Conservation (phyloP, 495 filamentous ascomycete species). For the Neurospora discreta region DNA sequence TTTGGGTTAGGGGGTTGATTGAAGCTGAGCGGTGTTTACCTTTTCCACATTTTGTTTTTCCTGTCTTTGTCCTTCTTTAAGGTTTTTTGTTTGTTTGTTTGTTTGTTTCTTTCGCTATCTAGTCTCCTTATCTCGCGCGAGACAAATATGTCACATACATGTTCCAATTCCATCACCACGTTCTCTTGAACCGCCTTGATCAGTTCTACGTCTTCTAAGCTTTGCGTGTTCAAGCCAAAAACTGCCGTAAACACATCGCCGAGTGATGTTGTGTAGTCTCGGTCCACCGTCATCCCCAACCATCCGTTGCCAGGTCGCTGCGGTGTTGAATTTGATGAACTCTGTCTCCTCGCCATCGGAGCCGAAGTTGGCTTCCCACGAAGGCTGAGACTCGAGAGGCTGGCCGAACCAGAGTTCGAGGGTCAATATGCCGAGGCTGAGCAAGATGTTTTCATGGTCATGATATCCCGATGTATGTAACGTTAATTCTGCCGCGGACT, state of each 20-base stretch:
- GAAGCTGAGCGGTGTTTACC: too few species aligned
- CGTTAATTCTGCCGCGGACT: too few species aligned
- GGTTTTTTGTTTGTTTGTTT: too few species aligned
- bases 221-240: not conserved
- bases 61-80: too few species aligned
- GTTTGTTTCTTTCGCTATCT: too few species aligned
- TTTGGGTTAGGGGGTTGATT: too few species aligned
- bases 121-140: too few species aligned
- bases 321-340: not conserved
- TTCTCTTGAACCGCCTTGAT: not conserved
- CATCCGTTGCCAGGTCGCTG: not conserved
- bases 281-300: not conserved
- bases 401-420: not conserved
- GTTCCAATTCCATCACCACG: not conserved
- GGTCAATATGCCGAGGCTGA: not conserved
- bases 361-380: not conserved
- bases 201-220: not conserved
- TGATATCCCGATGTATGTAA: too few species aligned
- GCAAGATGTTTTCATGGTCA: too few species aligned
- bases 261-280: not conserved
- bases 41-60: too few species aligned
- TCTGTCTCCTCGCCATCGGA: not conserved
- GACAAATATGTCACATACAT: too few species aligned
- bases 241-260: not conserved
- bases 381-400: not conserved